phyloP scores from a whole-genome alignment of 2,329 filamentous ascomycete genomes.

The Sporothrix mexicana region DNA sequence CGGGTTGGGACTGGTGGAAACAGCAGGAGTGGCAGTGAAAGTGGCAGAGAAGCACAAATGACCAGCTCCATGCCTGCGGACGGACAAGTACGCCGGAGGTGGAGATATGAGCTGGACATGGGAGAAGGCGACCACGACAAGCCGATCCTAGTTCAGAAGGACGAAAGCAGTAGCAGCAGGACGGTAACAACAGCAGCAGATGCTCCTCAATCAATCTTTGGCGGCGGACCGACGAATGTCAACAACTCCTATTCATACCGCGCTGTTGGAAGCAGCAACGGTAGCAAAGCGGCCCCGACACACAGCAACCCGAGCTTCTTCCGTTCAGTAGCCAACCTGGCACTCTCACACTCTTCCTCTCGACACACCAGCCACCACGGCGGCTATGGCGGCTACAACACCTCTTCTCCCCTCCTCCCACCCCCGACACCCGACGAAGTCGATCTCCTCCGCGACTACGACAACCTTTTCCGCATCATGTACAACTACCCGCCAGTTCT shows the following conservation, averaged over 20 bases:
- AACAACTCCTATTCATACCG: constrained; percentile 53
- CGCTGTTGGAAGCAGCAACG: constrained; percentile 44
- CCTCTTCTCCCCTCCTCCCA: constrained; percentile 41
- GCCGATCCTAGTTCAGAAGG: constrained; percentile 86
- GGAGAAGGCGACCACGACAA: constrained; percentile 75
- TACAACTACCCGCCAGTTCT: constrained; percentile 88
- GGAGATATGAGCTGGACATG: constrained; percentile 88
- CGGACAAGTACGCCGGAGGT: constrained; percentile 58
- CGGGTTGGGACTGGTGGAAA: constrained; percentile 56
- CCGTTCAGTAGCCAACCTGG: constrained; percentile 83
- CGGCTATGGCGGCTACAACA: constrained; percentile 44
- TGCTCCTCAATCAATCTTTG: constrained; percentile 60
- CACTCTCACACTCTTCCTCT: constrained; percentile 54
- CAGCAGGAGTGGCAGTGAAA: constrained; percentile 44
- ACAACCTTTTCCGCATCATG: constrained; percentile 93
- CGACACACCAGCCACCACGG: constrained; percentile 40
- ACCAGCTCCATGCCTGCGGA: constrained; percentile 31
- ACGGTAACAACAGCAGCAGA: constrained; percentile 32
- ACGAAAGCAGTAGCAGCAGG: constrained; percentile 51
- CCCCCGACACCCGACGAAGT: constrained; percentile 66
- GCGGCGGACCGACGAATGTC: constrained; percentile 47
- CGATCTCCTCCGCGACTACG: constrained; percentile 87
- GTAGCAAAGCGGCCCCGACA: constrained; percentile 36
- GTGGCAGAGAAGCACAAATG: constrained; percentile 43
- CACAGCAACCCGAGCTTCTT: constrained; percentile 68